Evolutionary conservation across 2,329 filamentous ascomycete species (phyloP).

Genomic region (Calonectria leucothoes): DNA sequence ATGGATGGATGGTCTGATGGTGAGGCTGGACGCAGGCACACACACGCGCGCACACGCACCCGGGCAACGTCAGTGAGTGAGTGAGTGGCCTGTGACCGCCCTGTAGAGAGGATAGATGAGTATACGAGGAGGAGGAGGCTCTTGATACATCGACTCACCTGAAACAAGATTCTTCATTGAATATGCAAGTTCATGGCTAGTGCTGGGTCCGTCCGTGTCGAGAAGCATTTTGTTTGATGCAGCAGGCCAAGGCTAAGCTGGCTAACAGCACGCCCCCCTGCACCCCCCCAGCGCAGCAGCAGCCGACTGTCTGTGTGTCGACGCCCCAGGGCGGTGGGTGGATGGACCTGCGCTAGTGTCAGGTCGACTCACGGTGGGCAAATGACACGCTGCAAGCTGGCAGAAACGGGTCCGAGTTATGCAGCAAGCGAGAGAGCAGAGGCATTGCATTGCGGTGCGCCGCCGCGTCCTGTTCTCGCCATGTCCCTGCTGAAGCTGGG

Average conservation of each 20-base stretch:
- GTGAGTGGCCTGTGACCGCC: not conserved
- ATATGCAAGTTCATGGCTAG: conserved; percentile 38
- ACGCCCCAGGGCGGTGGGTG: conserved; percentile 36
- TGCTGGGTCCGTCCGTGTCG: conserved; percentile 28
- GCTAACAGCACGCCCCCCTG: not conserved
- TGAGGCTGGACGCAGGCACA: not conserved
- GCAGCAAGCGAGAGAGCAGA: conserved; percentile 18
- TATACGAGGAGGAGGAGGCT: conserved; percentile 14
- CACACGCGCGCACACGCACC: too few relatives aligned
- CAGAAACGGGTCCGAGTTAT: conserved; percentile 23
- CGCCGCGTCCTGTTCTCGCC: conserved; percentile 16
- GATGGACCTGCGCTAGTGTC: conserved; percentile 44
- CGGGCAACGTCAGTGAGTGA: too few relatives aligned
- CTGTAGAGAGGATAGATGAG: not conserved
- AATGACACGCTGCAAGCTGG: conserved; percentile 32
- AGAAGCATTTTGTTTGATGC: conserved; percentile 34
- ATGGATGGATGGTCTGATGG: not conserved
- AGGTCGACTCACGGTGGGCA: conserved; percentile 33
- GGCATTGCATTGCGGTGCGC: conserved; percentile 20
- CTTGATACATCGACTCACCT: conserved; percentile 35
- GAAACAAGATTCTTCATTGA: conserved; percentile 39
- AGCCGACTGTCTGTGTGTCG: not conserved
- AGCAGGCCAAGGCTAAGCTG: not conserved
- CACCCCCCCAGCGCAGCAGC: not conserved
- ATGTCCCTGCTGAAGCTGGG: conserved; percentile 17